These are phyloP conservation scores for Sporothrix sp. DNA, from an alignment of 2,329 filamentous ascomycete species.

Conservation along the genomic window DNA sequence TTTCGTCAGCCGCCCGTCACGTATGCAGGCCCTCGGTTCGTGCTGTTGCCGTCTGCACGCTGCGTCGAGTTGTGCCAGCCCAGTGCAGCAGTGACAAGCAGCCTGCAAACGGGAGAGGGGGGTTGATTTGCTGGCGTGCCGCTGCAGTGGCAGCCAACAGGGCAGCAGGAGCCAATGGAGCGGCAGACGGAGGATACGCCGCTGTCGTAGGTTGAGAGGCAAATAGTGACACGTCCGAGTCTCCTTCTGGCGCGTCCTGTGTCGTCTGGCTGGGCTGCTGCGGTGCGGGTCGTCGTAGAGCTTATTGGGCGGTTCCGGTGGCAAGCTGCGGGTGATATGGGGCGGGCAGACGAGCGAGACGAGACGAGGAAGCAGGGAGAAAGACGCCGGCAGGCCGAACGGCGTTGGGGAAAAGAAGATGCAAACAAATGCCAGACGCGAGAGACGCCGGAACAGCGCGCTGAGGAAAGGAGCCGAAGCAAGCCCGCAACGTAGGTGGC, in stretches of 20 bases:
- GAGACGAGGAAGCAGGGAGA: neutral
- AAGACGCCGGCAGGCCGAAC: neutral
- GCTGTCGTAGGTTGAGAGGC: constrained; percentile 3
- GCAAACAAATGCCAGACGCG: neutral
- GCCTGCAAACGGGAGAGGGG: too few relatives aligned
- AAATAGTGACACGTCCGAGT: constrained; percentile 3
- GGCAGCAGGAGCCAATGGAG: constrained; percentile 2
- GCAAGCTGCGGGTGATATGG: neutral
- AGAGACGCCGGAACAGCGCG: neutral
- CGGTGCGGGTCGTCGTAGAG: neutral
- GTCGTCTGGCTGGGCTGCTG: neutral
- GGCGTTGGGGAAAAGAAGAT: too few relatives aligned
- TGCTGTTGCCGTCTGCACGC: too few relatives aligned
- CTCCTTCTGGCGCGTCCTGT: too few relatives aligned
- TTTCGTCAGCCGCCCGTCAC: too few relatives aligned
- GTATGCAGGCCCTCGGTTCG: too few relatives aligned
- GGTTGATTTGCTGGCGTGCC: neutral
- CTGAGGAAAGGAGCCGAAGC: neutral
- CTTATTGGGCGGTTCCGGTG: too few relatives aligned
- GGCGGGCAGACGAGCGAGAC: too few relatives aligned
- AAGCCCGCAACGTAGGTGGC: too few relatives aligned
- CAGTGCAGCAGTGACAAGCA: too few relatives aligned
- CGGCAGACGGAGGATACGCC: neutral
- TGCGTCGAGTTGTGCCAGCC: too few relatives aligned
- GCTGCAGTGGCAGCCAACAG: constrained; percentile 1